Base-by-base conservation (phyloP, 1,284 basidiomycete genomes). In the Ganoderma boninense region DNA sequence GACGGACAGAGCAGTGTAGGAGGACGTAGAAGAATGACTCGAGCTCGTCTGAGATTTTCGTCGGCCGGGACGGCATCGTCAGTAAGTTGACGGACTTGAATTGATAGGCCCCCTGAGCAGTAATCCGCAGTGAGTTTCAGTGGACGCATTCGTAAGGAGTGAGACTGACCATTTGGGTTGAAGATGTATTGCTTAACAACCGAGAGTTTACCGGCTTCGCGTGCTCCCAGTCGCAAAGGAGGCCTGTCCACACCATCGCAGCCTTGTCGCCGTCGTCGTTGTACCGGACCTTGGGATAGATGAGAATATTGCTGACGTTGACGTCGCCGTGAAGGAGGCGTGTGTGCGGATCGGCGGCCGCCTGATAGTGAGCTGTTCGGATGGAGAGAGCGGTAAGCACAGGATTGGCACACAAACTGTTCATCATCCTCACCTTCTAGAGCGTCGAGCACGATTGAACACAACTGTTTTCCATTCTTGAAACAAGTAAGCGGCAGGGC, bases 221-320 rank as follows among this genome's bases (percentile, higher is more conserved):
- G 6, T 69, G 64, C 44, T 73, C 69, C 72, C 70, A 71, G 44
- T 73, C 72, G 38, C 46, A 56, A 16, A 73, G 61, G 0, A 71
- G 2, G 2, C 72, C 72, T 1, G 20, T 3, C 63, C 69, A 67
- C 3, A 20, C 35, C 11, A 69, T 62, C 7, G 6, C 1, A 7
- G 26, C 29, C 1, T 62, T 46, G 10, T 38, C 2, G 5, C 60
- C 38, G 5, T 49, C 49, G 1, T 2, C 3, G 26, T n/a, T 5
- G 10, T n/a, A n/a, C 20, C 43, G 1, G 29, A 66, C 14, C n/a
- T 18, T 11, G 0, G 69, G 69, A 5, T 60, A 60, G 7, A 73
- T 73, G 1, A 73, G 56, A 1, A 73, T 57, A 40, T 73, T 73
- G 6, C 72, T 68, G 1, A 57, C 64, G 40, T 69, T 73, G 54